A percentile compares a stretch with the other conserved stretches of the same genome.
Evolutionary conservation across 1,139 yeast genomes (phyloP).

Genomic region (Eremothecium sinecaudum): DNA sequence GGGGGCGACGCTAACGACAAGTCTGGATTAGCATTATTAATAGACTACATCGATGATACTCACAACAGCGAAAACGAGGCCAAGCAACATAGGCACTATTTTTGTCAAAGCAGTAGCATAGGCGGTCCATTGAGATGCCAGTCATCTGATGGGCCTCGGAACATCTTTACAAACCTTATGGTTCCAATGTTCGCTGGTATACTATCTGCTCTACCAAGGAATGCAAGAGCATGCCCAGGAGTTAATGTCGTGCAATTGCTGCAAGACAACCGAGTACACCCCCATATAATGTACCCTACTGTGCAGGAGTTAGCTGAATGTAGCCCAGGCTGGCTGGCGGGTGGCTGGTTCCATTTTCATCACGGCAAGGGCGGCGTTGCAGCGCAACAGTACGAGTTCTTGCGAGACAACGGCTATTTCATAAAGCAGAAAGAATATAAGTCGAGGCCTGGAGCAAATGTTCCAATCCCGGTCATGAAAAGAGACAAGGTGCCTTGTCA

Average conservation of each 20-base stretch:
- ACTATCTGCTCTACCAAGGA: conserved; percentile 16
- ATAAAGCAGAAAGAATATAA: conserved; percentile 2
- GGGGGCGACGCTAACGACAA: conserved; percentile 7
- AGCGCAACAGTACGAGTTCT: conserved; percentile 16
- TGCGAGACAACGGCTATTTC: neutral
- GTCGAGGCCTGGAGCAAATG: neutral
- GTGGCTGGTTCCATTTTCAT: conserved; percentile 49
- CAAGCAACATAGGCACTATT: conserved; percentile 29
- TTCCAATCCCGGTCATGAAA: conserved; percentile 11
- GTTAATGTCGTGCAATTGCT: conserved; percentile 8
- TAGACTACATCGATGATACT: conserved; percentile 31
- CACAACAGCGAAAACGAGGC: conserved; percentile 5
- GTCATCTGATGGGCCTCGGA: conserved; percentile 30
- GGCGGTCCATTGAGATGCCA: conserved; percentile 42
- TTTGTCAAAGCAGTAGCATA: conserved; percentile 53
- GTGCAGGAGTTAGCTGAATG: conserved; percentile 39
- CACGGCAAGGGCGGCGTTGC: conserved; percentile 24
- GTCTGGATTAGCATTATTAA: conserved; percentile 48
- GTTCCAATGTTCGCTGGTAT: conserved; percentile 37
- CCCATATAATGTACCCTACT: conserved; percentile 49
- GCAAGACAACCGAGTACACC: conserved; percentile 32
- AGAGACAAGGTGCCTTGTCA: conserved; percentile 36
- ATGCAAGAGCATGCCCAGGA: conserved; percentile 31
- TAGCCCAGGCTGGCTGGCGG: conserved; percentile 40
- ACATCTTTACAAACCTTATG: conserved; percentile 48